Evolutionary conservation across 805 yeast species (phyloP).

Genomic region (Barnettozyma californica): DNA sequence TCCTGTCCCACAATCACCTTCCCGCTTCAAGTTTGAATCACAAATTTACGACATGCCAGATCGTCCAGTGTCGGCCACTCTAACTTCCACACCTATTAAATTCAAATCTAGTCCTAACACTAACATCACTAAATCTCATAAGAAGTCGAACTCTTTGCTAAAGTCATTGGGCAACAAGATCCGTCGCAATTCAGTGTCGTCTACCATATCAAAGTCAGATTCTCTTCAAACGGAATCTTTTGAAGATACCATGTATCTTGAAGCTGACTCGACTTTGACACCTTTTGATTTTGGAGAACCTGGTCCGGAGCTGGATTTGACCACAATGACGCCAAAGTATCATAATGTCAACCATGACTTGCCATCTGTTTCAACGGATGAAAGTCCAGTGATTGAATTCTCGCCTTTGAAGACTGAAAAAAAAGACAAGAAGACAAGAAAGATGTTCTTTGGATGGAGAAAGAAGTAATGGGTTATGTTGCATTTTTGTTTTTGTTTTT

Average conservation of each 20-base stretch:
- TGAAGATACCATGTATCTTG: constrained; percentile 12
- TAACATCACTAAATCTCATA: constrained; percentile 10
- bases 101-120: background rate
- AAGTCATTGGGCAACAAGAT: constrained; percentile 16
- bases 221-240: background rate
- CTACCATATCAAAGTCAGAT: constrained; percentile 3
- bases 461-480: constrained; percentile 6
- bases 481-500: background rate
- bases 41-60: constrained; percentile 32
- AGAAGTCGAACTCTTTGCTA: constrained; percentile 21
- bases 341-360: constrained; percentile 67
- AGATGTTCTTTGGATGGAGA: constrained; percentile 14
- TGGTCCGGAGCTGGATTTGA: constrained; percentile 24
- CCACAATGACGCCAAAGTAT: constrained; percentile 22
- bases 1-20: constrained; percentile 16
- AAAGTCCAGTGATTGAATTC: background rate
- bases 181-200: constrained; percentile 17
- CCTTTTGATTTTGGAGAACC: constrained; percentile 26
- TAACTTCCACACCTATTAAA: constrained; percentile 2
- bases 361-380: background rate
- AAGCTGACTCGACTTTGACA: constrained; percentile 22
- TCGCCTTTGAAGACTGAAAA: background rate
- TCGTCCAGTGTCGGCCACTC: constrained; percentile 4
- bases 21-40: constrained; percentile 33
- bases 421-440: constrained; percentile 6